Conservation (phyloP, 208 protist genomes). For the Trypanosoma caninum region DNA sequence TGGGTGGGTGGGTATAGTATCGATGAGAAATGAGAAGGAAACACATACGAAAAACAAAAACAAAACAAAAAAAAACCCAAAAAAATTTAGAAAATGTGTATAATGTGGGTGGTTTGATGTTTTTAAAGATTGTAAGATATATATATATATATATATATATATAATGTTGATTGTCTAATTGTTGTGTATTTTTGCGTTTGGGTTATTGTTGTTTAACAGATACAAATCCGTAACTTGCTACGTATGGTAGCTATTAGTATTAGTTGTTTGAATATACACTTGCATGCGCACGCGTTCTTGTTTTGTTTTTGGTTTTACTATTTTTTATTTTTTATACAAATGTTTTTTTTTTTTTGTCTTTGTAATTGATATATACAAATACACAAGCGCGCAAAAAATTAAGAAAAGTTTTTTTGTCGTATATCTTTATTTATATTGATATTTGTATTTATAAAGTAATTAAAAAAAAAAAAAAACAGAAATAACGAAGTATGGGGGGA, state of each 20-base stretch:
- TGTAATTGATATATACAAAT: too few relatives aligned
- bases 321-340: too few relatives aligned
- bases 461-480: background rate
- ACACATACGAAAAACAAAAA: background rate
- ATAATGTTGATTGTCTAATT: background rate
- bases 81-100: constrained; percentile 2
- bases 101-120: too few relatives aligned
- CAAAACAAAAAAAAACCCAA: constrained; percentile 21
- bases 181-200: background rate
- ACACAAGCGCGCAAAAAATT: background rate
- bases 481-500: background rate
- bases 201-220: background rate
- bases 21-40: background rate
- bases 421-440: too few relatives aligned
- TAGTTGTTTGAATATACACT: too few relatives aligned
- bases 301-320: too few relatives aligned
- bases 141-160: background rate
- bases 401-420: too few relatives aligned
- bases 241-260: too few relatives aligned
- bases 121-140: background rate
- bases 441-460: background rate
- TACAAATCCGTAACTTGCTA: too few relatives aligned
- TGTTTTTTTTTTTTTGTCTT: too few relatives aligned
- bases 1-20: background rate
- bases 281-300: too few relatives aligned